These are phyloP conservation scores for Solanum megistacrolobum DNA, from an alignment of 257 asterid genomes.

Conservation along the genomic window DNA sequence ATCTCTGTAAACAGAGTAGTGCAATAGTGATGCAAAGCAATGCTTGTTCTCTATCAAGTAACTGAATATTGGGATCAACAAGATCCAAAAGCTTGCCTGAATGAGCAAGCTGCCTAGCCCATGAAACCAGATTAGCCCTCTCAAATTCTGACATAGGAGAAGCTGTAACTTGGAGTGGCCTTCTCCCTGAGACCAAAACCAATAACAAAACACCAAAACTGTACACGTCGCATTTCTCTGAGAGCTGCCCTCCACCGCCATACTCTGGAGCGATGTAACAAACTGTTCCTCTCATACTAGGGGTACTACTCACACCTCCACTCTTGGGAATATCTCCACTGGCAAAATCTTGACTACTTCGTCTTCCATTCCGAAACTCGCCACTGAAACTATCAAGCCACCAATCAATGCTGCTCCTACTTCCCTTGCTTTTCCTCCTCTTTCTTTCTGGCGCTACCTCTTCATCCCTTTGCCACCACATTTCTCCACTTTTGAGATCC, in stretches of 20 bases:
- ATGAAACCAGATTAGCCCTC: slow-evolving; percentile 80
- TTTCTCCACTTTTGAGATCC: slow-evolving; percentile 30
- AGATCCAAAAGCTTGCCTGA: slow-evolving; percentile 71
- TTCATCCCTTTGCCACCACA: slow-evolving; percentile 83
- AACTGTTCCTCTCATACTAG: slow-evolving; percentile 95
- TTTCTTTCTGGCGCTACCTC: slow-evolving; percentile 41
- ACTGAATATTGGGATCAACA: slow-evolving; percentile 52
- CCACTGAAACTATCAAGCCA: slow-evolving; percentile 86
- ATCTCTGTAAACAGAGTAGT: slow-evolving; percentile 70
- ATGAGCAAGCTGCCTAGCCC: slow-evolving; percentile 83
- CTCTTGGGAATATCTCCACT: slow-evolving; percentile 71
- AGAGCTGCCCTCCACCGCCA: slow-evolving; percentile 58
- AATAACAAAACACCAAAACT: slow-evolving; percentile 80
- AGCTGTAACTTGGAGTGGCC: slow-evolving; percentile 91
- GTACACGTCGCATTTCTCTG: slow-evolving; percentile 79
- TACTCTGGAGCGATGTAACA: slow-evolving; percentile 87
- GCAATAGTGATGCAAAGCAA: slow-evolving; percentile 66
- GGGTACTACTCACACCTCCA: slow-evolving; percentile 91
- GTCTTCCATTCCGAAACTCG: slow-evolving; percentile 55
- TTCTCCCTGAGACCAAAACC: slow-evolving; percentile 72
- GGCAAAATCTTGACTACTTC: slow-evolving; percentile 70
- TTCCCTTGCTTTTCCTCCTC: slow-evolving; percentile 45
- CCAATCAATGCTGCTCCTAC: slow-evolving; percentile 63
- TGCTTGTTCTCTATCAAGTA: slow-evolving; percentile 48
- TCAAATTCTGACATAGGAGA: slow-evolving; percentile 91